Base-by-base conservation (phyloP, 108 stramenopile genomes). In the Fragilaria radians region DNA sequence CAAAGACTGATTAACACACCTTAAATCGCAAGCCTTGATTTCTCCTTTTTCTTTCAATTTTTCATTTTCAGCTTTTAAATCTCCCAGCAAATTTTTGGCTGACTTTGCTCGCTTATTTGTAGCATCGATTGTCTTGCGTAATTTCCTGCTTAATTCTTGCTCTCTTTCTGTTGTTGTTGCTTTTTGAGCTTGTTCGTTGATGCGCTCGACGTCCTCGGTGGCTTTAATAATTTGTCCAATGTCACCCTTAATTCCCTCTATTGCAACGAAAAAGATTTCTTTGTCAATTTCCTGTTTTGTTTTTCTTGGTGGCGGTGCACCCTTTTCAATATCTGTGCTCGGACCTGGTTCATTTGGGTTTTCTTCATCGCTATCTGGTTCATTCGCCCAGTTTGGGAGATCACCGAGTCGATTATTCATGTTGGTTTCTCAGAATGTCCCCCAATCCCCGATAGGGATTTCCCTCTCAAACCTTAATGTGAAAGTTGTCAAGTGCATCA, bases 31-130 rank as follows among this genome's bases (percentile, higher is more conserved):
- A 17, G 67, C 60, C 55, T 80, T 88, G 50, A 77, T 61, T 25
- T 77, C 59, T 17, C 64, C 62, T 32, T 85, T 73, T n/a, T 71
- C 64, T 51, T 85, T 71, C 3, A 91, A 57, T 58, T 88, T 86
- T 57, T 76, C 60, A 28, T 80, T 94, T 51, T 94, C 93, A 63
- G 88, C 81, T 61, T 91, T 94, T 28, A 94, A 69, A 59, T 83
- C 42, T 0, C 83, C 83, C 30, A 94, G 45, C 31, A 91, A 53
- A 59, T 70, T 85, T 62, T 94, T 94, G 58, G 86, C 83, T 30
- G 68, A 58, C 58, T 94, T 94, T 46, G 93, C 93, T 42, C 73
- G 58, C 62, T 80, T 78, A 52, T 94, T 94, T 53, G 93, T 91
- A 24, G 67, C 56, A 28, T 81, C 72, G 33, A 94, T 80, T 29